Evolutionary conservation across 2,329 filamentous ascomycete species (phyloP).

Genomic region (Ophiostoma sp.): DNA sequence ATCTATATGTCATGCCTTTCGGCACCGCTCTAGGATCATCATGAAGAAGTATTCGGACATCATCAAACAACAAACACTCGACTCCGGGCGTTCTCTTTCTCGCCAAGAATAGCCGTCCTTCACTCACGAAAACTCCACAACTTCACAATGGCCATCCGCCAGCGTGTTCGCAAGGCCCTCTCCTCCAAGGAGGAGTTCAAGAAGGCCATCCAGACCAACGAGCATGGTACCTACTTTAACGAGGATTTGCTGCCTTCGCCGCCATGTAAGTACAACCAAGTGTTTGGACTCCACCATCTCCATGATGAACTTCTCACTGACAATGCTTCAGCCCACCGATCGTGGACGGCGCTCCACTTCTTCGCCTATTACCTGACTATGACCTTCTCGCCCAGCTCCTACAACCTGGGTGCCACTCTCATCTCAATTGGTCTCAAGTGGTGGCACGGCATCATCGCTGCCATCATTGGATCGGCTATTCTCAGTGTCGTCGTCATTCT

Average conservation of each 20-base stretch:
- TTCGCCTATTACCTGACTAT: conserved; percentile 39
- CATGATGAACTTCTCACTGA: neutral
- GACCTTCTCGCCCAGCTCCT: conserved; percentile 39
- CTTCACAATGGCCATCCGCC: conserved; percentile 19
- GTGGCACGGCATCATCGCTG: conserved; percentile 39
- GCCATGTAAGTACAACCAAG: conserved; percentile 20
- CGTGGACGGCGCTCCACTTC: conserved; percentile 35
- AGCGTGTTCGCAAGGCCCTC: conserved; percentile 19
- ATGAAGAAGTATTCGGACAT: neutral
- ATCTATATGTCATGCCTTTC: conserved; percentile 17
- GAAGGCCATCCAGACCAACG: conserved; percentile 21
- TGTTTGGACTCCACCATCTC: no score
- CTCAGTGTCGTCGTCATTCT: conserved; percentile 38
- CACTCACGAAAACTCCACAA: neutral
- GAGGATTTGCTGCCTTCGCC: conserved; percentile 34
- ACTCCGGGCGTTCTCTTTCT: neutral
- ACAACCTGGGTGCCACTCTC: conserved; percentile 38
- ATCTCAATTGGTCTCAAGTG: conserved; percentile 37
- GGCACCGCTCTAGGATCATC: neutral
- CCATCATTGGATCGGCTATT: conserved; percentile 36
- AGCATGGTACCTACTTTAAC: conserved; percentile 32
- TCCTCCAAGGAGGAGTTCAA: conserved; percentile 24
- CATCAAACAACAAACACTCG: neutral
- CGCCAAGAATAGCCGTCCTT: neutral
- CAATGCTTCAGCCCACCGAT: conserved; percentile 26